Evolutionary conservation across 2,329 filamentous ascomycete species (phyloP), one percentile per base, ranked within the genome.

Genomic region (Rhynchosporium agropyri): DNA sequence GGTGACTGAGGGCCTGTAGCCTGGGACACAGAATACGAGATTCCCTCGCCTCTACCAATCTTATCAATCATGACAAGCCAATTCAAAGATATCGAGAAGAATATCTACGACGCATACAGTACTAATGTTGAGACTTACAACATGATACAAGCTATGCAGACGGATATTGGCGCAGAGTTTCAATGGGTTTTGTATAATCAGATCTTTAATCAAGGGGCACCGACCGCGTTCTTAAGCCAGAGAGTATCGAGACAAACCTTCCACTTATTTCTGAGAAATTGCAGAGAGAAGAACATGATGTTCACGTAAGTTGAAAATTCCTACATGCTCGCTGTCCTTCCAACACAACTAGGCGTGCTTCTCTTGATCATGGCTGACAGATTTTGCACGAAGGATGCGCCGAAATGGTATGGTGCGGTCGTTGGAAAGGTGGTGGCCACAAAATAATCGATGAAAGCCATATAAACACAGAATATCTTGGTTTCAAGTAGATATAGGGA

Each of bases 191-290:
- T 54, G 8, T 54, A 54, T 12, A 26, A 54, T 28, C n/a, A 15
- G 31, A 36, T 54, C n/a, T 54, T 40, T 42, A 54, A 54, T n/a
- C 31, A 6, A 15, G 51, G 51, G 15, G 13, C 13, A 12, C 31
- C n/a, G 40, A 13, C 13, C 6, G 2, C 31, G 8, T 54, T 54
- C n/a, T 8, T 54, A 8, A 54, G 33, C 15, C 33, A 36, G 51
- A 40, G 4, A 12, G 51, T 54, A 15, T 54, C 51, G 2, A 54
- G 36, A 15, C 51, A 54, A 4, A n/a, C n/a, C 2, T 54, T 54
- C 51, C 51, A 54, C n/a, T 8, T 54, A 7, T 54, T 54, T n/a
- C n/a, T 54, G 51, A n/a, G 51, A 6, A 13, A 38, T 7, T 54
- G 51, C 28, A 38, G 10, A 28, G 33, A 31, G 12, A 42, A 20